These are phyloP conservation scores for Linum usitatissimum DNA, from an alignment of 345 rosid species.

Conservation along the genomic window DNA sequence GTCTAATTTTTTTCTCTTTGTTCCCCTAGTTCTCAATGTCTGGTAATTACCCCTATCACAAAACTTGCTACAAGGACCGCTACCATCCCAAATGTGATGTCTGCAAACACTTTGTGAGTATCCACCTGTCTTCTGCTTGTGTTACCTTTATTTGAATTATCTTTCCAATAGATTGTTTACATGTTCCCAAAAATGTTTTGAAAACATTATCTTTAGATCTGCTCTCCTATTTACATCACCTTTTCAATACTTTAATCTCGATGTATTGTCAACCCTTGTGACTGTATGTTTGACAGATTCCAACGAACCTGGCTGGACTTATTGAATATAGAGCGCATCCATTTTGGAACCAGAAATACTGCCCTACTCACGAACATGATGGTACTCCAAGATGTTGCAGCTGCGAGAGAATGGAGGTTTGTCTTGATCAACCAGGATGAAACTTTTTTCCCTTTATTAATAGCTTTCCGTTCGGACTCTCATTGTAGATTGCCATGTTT, in stretches of 20 bases:
- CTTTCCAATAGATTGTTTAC: no score
- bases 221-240: no score
- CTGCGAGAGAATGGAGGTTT: constrained; percentile 34
- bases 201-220: no score
- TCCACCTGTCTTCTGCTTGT: background rate
- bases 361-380: constrained; percentile 29
- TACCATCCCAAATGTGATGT: constrained; percentile 29
- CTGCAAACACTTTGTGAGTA: constrained; percentile 27
- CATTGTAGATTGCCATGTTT: background rate
- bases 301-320: constrained; percentile 24
- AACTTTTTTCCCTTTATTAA: background rate
- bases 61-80: constrained; percentile 25
- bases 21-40: constrained; percentile 21
- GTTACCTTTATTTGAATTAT: background rate
- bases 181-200: no score
- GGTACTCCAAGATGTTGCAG: constrained; percentile 28
- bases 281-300: constrained; percentile 23
- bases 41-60: constrained; percentile 24
- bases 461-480: background rate
- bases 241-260: background rate
- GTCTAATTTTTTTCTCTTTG: constrained; percentile 15
- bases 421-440: constrained; percentile 17
- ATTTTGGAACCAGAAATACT: constrained; percentile 28
- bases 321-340: constrained; percentile 31
- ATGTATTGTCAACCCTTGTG: constrained; percentile 16